A percentile compares a stretch with the other conserved stretches of the same genome.
phyloP scores from a whole-genome alignment of 2,329 filamentous ascomycete genomes.

The Colletotrichum sp. region DNA sequence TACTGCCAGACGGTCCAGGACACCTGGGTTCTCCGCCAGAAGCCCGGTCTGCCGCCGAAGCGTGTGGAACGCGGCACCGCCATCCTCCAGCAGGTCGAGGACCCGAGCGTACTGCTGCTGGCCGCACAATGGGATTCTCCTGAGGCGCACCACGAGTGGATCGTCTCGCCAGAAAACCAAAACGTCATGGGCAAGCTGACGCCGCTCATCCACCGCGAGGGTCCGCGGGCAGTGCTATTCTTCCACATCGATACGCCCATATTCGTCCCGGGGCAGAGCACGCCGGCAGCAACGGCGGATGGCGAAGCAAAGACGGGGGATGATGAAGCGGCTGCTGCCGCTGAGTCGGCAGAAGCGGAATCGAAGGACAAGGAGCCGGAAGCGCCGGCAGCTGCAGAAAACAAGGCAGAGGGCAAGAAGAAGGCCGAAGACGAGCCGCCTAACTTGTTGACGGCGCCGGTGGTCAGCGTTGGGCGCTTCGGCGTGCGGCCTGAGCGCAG shows the following conservation, averaged over 20 bases:
- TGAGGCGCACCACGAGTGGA: conserved; percentile 47
- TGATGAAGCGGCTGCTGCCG: background rate
- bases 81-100: conserved; percentile 39
- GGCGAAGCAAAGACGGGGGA: background rate
- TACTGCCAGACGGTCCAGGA: conserved; percentile 40
- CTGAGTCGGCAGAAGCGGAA: background rate
- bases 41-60: conserved; percentile 38
- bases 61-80: conserved; percentile 37
- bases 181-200: conserved; percentile 36
- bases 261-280: conserved; percentile 13
- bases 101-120: conserved; percentile 44
- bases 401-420: conserved; percentile 4
- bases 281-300: background rate
- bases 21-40: conserved; percentile 41
- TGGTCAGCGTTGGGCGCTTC: conserved; percentile 42
- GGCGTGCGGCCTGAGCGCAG: conserved; percentile 34
- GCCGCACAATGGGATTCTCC: conserved; percentile 50
- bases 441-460: conserved; percentile 22
- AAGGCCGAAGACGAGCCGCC: conserved; percentile 9
- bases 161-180: conserved; percentile 45
- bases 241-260: conserved; percentile 45
- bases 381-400: background rate
- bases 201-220: conserved; percentile 36
- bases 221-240: conserved; percentile 36
- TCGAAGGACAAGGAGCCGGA: conserved; percentile 5